Percentiles rank a stretch among this genome's conserved stretches.
phyloP scores from a whole-genome alignment of 2,329 filamentous ascomycete genomes.

The Fusarium buharicum region DNA sequence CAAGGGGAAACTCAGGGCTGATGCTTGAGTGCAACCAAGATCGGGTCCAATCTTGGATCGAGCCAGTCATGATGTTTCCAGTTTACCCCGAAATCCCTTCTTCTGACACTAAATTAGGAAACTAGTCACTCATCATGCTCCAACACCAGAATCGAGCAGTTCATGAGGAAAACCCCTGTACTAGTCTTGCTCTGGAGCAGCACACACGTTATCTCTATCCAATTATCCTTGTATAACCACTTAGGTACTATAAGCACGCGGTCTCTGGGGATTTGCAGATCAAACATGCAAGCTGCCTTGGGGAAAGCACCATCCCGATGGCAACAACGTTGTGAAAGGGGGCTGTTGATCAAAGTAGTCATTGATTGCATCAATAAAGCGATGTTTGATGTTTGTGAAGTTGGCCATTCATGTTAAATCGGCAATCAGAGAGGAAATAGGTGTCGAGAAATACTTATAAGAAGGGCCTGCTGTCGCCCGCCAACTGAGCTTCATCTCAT shows the following conservation, averaged over 20 bases:
- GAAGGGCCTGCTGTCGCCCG: constrained; percentile 8
- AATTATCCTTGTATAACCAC: not conserved
- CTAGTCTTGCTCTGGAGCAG: constrained; percentile 5
- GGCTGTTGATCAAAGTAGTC: not conserved
- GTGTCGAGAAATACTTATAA: constrained; percentile 22
- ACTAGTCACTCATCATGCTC: not conserved
- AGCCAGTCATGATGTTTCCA: not conserved
- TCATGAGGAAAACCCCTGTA: constrained; percentile 2
- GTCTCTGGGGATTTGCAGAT: not conserved
- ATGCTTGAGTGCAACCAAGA: not conserved
- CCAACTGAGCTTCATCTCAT: not conserved
- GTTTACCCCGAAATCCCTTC: not conserved
- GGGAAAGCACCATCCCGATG: constrained; percentile 6
- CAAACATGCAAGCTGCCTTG: constrained; percentile 7
- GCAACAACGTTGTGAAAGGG: not conserved
- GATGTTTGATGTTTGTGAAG: not conserved
- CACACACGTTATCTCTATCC: constrained; percentile 26
- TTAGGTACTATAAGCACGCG: not conserved
- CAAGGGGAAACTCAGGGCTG: not conserved
- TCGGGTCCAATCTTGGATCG: constrained; percentile 9
- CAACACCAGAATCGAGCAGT: constrained; percentile 2
- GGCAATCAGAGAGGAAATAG: constrained; percentile 2
- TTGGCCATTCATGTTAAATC: not conserved
- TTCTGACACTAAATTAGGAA: not conserved
- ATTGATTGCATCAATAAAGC: constrained; percentile 41